Base-by-base conservation (phyloP, 139 green algal genomes). In the Trebouxia sp. region DNA sequence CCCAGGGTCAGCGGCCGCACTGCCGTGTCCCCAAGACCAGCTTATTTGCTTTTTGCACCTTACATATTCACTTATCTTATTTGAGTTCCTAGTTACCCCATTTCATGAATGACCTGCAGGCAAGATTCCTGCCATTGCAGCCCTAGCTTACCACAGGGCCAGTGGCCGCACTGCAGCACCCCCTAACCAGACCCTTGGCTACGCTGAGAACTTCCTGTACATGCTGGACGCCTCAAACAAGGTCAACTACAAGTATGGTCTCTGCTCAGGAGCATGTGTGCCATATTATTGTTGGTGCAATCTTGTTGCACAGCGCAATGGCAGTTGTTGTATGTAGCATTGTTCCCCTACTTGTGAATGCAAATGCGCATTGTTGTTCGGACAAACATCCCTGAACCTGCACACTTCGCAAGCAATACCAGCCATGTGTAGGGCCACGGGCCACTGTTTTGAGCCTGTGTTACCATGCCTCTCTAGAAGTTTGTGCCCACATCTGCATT, bases 191-290 rank as follows among this genome's bases (percentile, higher is more conserved):
- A 89, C 90, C 15, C 88, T 99, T 45, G 83, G 83, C 56, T 99
- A 98, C 81, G 84, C 93, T 0, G 96, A 99, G 84, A 98, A 98
- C 89, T 98, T 99, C 82, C 85, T 99, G 65, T 99, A 97, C 93
- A 99, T 99, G 96, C 91, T 99, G 55, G 96, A 99, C 84, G 92
- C 88, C 14, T 89, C 86, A 6, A 75, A 43, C 76, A 91, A 86
- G 66, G 82, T 88, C 51, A 74, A 65, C 35, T 98, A 98, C 88
- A 77, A 53, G 69, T 77, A 26, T 38, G 69, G 37, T 28, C 14
- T 8, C 55, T 35, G 6, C 20, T 66, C n/a, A 15, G 0, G n/a
- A n/a, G 15, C 6, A 35, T 37, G n/a, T 17, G 55, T 39, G 5
- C 37, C 17, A 28, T 28, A 39, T 9, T 22, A 8, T 22, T 28